phyloP scores from a whole-genome alignment of 176 grass and related monocot genomes.

The Eremochloa ophiuroides region DNA sequence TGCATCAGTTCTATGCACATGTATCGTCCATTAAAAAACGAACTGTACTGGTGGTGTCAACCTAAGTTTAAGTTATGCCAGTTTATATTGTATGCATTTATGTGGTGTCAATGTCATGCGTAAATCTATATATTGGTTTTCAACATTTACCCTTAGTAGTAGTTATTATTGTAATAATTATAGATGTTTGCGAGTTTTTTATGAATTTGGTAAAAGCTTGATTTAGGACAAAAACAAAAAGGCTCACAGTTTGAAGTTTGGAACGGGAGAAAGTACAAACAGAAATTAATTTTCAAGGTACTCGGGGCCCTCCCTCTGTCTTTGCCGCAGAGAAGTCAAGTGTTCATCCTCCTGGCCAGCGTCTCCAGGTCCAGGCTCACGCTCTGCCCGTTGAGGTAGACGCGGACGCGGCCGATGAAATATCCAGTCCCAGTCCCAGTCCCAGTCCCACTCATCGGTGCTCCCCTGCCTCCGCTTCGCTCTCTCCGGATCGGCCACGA shows the following conservation, averaged over 20 bases:
- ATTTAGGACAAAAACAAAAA: not conserved
- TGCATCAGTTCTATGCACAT: too few species aligned
- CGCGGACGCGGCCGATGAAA: conserved; percentile 21
- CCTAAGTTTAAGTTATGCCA: too few species aligned
- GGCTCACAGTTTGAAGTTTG: not conserved
- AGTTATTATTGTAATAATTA: too few species aligned
- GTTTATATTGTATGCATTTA: too few species aligned
- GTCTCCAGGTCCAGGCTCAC: conserved; percentile 49
- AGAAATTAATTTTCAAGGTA: not conserved
- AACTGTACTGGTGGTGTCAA: too few species aligned
- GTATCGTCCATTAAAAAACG: too few species aligned
- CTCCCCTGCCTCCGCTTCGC: conserved; percentile 1
- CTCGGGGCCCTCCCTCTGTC: not conserved
- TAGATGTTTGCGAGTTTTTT: too few species aligned
- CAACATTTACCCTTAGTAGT: too few species aligned
- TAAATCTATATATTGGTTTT: too few species aligned
- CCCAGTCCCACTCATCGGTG: not conserved
- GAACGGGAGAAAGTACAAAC: not conserved
- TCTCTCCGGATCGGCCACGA: conserved; percentile 29
- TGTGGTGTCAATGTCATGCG: too few species aligned
- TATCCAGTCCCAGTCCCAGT: too few species aligned
- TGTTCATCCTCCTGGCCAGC: conserved; percentile 13
- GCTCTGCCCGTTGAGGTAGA: conserved; percentile 62
- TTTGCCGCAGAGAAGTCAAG: not conserved
- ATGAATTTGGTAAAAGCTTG: too few species aligned